Evolutionary conservation across 2,329 filamentous ascomycete species (phyloP), one percentile per base, ranked within the genome.

Genomic region (Podosphaera aphanis): DNA sequence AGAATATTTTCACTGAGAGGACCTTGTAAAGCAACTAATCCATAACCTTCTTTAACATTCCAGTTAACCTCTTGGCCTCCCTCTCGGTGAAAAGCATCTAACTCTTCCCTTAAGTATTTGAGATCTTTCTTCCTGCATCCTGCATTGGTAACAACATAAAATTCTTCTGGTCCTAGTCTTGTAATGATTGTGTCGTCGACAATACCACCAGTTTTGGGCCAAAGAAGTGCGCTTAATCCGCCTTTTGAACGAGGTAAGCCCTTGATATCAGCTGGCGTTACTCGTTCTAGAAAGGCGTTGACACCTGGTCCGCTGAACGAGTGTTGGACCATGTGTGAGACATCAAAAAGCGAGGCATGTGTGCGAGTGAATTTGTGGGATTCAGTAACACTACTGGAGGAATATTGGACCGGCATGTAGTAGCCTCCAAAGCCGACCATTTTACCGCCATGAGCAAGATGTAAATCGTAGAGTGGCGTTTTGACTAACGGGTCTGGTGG

Each of bases 401-500:
- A 64, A 66, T 95, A 98, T 62, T 90, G 81, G 39, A 98, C 77
- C 6, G 90, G 90, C 84, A 98, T 94, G 55, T 74, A 69, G 66
- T 79, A 93, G 53, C 84, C 85, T 51, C 83, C 88, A 63, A 94
- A 98, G n/a, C 84, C 83, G 43, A 94, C 88, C 75, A 95, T 90
- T 66, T 93, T 94, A 53, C 73, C 90, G 53, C 83, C 83, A 59
- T 83, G 68, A 48, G 73, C 69, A 50, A 86, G 57, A 61, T 93
- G 82, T 19, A 92, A 66, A 55, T 84, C 77, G 62, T 88, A 81
- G 19, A 94, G 68, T 23, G 79, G 76, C 2, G 83, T 92, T 63
- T 70, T 78, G 55, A 62, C 66, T 51, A 72, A 65, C 18, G 60
- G 57, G 5, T 47, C 37, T 46, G 51, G 19, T 7, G 40, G 18